Conservation (phyloP, 371 early-diverging fungal species). For the Saksenaea oblongispora region DNA sequence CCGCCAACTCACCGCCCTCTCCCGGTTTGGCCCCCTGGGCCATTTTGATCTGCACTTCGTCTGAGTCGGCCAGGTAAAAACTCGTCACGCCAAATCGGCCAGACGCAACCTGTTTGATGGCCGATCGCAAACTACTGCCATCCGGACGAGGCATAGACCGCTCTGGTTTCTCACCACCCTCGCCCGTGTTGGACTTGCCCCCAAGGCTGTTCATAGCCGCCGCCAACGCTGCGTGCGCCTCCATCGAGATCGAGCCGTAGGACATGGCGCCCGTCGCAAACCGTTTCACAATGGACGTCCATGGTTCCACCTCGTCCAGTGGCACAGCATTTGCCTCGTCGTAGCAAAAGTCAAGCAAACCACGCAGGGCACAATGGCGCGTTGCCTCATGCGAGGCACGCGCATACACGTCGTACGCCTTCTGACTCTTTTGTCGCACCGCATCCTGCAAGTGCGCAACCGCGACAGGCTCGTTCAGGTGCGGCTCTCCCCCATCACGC, state of each 20-base stretch:
- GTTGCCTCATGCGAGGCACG: conserved; percentile 74
- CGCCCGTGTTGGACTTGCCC: conserved; percentile 95
- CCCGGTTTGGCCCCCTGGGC: conserved; percentile 98
- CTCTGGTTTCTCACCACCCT: conserved; percentile 92
- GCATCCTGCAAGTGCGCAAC: conserved; percentile 92
- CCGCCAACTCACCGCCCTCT: conserved; percentile 79
- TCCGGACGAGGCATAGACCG: conserved; percentile 66
- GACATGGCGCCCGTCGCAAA: conserved; percentile 97
- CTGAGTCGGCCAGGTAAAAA: conserved; percentile 87
- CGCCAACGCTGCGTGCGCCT: conserved; percentile 89
- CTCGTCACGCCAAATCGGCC: conserved; percentile 95
- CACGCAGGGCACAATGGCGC: conserved; percentile 89
- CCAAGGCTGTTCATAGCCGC: conserved; percentile 92
- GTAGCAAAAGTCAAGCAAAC: conserved; percentile 85
- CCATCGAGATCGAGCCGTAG: conserved; percentile 92
- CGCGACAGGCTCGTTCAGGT: conserved; percentile 85
- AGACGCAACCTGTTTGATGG: conserved; percentile 96
- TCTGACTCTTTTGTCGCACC: conserved; percentile 83
- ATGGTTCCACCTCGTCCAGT: conserved; percentile 92
- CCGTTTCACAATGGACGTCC: conserved; percentile 92
- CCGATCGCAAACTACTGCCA: conserved; percentile 81
- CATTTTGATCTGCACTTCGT: conserved; percentile 97
- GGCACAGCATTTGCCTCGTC: conserved; percentile 73
- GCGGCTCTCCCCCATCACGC: conserved; percentile 87
- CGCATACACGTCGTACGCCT: conserved; percentile 82